Evolutionary conservation across 345 rosid species (phyloP).

Genomic region (Ricinus communis): DNA sequence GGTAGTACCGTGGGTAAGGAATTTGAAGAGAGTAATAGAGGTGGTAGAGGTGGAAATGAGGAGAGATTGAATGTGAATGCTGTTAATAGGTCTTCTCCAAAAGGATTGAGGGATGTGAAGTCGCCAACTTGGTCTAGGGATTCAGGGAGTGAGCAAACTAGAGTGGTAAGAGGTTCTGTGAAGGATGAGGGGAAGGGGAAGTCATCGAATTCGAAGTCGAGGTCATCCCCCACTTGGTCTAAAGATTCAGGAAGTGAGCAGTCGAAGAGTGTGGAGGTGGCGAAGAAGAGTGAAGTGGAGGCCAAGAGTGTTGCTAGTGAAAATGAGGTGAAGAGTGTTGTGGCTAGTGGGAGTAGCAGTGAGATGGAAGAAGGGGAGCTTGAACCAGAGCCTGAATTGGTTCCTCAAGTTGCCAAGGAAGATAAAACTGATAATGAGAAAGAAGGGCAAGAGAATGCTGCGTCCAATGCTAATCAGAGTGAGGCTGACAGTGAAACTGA

Average conservation of each 20-base stretch:
- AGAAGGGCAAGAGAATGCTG: conserved; percentile 20
- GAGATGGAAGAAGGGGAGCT: conserved; percentile 99
- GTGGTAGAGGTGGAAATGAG: conserved; percentile 26
- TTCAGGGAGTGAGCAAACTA: conserved; percentile 40
- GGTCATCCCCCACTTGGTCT: conserved; percentile 73
- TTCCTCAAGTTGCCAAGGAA: conserved; percentile 18
- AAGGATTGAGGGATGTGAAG: conserved; percentile 44
- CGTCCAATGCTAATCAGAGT: conserved; percentile 16
- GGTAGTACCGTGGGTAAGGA: conserved; percentile 48
- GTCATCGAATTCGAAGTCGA: conserved; percentile 50
- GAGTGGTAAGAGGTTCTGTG: conserved; percentile 27
- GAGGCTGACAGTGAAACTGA: conserved; percentile 27
- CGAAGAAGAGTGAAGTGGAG: conserved; percentile 33
- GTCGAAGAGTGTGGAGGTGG: conserved; percentile 31
- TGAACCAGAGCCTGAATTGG: conserved; percentile 57
- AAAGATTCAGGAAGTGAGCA: conserved; percentile 85
- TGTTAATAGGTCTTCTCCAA: conserved; percentile 30
- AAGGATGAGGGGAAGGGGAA: conserved; percentile 39
- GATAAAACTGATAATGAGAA: conserved; percentile 5
- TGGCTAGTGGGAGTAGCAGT: conserved; percentile 57
- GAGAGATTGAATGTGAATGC: conserved; percentile 25
- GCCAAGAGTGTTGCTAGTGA: conserved; percentile 40
- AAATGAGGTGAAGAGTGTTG: conserved; percentile 45
- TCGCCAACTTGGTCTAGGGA: conserved; percentile 61
- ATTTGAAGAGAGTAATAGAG: conserved; percentile 32